phyloP scores from a whole-genome alignment of 495 filamentous ascomycete genomes.

The Halenospora varia region DNA sequence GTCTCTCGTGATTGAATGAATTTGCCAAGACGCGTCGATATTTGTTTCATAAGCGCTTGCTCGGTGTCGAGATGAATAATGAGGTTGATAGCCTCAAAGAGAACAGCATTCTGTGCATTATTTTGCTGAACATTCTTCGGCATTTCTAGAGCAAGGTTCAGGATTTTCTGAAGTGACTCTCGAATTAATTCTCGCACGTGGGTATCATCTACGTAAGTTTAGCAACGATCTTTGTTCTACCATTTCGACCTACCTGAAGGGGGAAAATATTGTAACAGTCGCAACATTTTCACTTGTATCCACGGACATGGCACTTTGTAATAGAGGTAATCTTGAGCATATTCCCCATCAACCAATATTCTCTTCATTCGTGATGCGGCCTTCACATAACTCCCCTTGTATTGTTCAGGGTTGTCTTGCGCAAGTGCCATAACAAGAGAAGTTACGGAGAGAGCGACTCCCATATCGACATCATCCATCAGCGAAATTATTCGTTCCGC shows the following conservation, averaged over 20 bases:
- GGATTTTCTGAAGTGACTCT: conserved; percentile 83
- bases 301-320: conserved; percentile 99
- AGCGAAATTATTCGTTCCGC: conserved; percentile 94
- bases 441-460: conserved; percentile 91
- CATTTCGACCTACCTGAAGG: conserved; percentile 69
- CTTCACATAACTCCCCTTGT: conserved; percentile 91
- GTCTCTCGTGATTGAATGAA: conserved; percentile 98
- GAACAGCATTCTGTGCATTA: conserved; percentile 96
- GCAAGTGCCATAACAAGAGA: conserved; percentile 95
- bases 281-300: conserved; percentile 93
- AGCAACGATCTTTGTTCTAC: not conserved
- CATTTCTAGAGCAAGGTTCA: conserved; percentile 85
- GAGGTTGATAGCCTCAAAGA: conserved; percentile 98
- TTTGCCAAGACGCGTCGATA: conserved; percentile 87
- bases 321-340: conserved; percentile 85
- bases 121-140: conserved; percentile 99
- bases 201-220: conserved; percentile 64
- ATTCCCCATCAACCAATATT: conserved; percentile 85
- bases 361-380: conserved; percentile 84
- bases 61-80: conserved; percentile 99
- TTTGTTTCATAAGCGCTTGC: conserved; percentile 91
- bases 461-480: conserved; percentile 96
- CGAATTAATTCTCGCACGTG: conserved; percentile 90
- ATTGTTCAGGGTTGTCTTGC: conserved; percentile 89
- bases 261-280: conserved; percentile 91